These are phyloP conservation scores for Ramalina peruviana DNA, from an alignment of 495 filamentous ascomycete genomes.

Conservation along the genomic window DNA sequence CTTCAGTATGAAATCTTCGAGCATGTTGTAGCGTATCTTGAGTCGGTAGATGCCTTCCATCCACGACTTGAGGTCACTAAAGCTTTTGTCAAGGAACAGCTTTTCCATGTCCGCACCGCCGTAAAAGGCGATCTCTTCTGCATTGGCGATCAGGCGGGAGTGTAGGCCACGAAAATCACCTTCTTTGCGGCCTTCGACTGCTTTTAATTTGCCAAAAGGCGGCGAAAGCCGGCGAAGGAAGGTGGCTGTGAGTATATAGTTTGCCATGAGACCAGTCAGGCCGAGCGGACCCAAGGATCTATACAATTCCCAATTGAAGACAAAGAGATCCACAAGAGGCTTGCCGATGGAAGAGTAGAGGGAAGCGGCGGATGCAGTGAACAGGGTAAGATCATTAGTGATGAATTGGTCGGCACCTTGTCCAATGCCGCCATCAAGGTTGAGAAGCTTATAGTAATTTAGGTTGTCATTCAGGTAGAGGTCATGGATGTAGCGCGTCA, in stretches of 20 bases:
- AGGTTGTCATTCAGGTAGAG: constrained; percentile 87
- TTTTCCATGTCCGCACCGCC: constrained; percentile 89
- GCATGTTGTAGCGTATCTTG: constrained; percentile 96
- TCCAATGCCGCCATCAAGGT: constrained; percentile 85
- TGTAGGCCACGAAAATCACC: constrained; percentile 88
- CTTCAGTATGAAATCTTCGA: constrained; percentile 96
- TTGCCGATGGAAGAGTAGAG: constrained; percentile 94
- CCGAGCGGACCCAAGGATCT: constrained; percentile 84
- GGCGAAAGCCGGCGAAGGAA: constrained; percentile 77
- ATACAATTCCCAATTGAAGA: constrained; percentile 95
- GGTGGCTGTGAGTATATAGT: constrained; percentile 85
- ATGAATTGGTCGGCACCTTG: constrained; percentile 94
- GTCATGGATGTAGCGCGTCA: constrained; percentile 96
- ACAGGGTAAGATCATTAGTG: constrained; percentile 89
- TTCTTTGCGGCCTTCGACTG: constrained; percentile 83
- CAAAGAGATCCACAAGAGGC: constrained; percentile 84
- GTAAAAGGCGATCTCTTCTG: constrained; percentile 98
- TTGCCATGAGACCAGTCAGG: constrained; percentile 68
- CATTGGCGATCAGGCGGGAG: constrained; percentile 84
- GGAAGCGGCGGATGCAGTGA: constrained; percentile 84
- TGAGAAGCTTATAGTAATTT: constrained; percentile 91
- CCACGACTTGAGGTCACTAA: constrained; percentile 78
- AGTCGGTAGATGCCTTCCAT: constrained; percentile 95
- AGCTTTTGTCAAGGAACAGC: constrained; percentile 74
- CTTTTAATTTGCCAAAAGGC: constrained; percentile 91